Evolutionary conservation across 2,329 filamentous ascomycete species (phyloP).

Genomic region (Aspergillus ochraceus): DNA sequence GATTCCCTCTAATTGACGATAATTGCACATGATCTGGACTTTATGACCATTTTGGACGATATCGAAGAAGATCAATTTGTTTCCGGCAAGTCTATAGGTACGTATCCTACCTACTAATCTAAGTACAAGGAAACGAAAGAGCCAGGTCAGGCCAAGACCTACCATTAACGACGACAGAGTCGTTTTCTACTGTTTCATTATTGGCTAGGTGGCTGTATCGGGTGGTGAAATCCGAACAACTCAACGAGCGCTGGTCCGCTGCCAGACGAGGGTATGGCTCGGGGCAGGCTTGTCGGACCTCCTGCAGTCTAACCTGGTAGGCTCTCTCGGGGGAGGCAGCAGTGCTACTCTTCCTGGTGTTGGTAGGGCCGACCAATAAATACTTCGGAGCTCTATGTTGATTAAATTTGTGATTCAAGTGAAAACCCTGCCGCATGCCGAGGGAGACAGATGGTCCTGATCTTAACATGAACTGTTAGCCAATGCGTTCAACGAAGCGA

Average conservation of each 20-base stretch:
- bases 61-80: slow-evolving; percentile 82
- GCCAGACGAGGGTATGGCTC: slow-evolving; percentile 42
- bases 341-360: slow-evolving; percentile 27
- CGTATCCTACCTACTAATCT: slow-evolving; percentile 68
- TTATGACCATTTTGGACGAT: slow-evolving; percentile 70
- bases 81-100: slow-evolving; percentile 69
- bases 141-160: slow-evolving; percentile 30
- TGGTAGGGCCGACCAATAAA: slow-evolving; percentile 8
- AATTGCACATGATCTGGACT: slow-evolving; percentile 75
- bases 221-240: slow-evolving; percentile 37
- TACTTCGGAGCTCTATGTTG: slow-evolving; percentile 9
- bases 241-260: slow-evolving; percentile 31
- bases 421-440: slow-evolving; percentile 5
- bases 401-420: slow-evolving; percentile 3
- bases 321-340: slow-evolving; percentile 33
- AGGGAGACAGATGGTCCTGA: slow-evolving; percentile 22
- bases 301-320: slow-evolving; percentile 38
- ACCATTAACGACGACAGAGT: slow-evolving; percentile 45
- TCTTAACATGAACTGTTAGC: slow-evolving; percentile 28
- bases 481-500: background rate
- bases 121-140: slow-evolving; percentile 32
- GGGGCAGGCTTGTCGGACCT: slow-evolving; percentile 34
- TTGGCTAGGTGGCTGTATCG: slow-evolving; percentile 38
- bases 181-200: slow-evolving; percentile 41
- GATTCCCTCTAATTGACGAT: slow-evolving; percentile 46